Percentiles rank a stretch among this genome's conserved stretches.
Evolutionary conservation across 192 early-diverging fungal genomes (phyloP).

Genomic region (Chytriomyces sp.): DNA sequence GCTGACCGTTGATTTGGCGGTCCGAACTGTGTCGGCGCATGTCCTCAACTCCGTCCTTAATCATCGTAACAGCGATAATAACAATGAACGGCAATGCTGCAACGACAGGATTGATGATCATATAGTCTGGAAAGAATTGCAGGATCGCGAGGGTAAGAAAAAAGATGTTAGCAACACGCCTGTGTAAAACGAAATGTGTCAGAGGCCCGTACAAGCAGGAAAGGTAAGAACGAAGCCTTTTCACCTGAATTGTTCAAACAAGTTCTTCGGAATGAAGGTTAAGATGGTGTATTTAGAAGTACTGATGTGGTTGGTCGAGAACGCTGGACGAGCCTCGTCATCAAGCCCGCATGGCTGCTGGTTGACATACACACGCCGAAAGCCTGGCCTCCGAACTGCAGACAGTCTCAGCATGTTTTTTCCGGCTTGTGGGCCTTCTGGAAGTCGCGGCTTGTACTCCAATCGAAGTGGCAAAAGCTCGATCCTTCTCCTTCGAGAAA

Average conservation of each 20-base stretch:
- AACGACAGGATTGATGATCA: conserved; percentile 75
- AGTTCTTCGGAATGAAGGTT: conserved; percentile 86
- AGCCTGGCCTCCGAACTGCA: background rate
- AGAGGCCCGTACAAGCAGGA: background rate
- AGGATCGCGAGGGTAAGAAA: conserved; percentile 83
- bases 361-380: conserved; percentile 17
- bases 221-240: conserved; percentile 36
- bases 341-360: background rate
- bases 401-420: background rate
- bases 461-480: too few species aligned
- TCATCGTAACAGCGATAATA: conserved; percentile 75
- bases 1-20: conserved; percentile 68
- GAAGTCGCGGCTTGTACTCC: too few species aligned
- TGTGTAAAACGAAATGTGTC: conserved; percentile 14
- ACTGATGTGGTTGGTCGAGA: conserved; percentile 76
- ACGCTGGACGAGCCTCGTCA: conserved; percentile 35
- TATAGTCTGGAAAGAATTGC: conserved; percentile 81
- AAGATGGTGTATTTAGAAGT: conserved; percentile 90
- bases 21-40: conserved; percentile 84
- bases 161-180: conserved; percentile 67
- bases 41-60: conserved; percentile 95
- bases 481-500: background rate
- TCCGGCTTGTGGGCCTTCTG: background rate
- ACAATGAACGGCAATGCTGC: conserved; percentile 80
- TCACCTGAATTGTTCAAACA: conserved; percentile 90